These are phyloP conservation scores for Cadophora sp. DNA, from an alignment of 2,329 filamentous ascomycete genomes.

Conservation along the genomic window DNA sequence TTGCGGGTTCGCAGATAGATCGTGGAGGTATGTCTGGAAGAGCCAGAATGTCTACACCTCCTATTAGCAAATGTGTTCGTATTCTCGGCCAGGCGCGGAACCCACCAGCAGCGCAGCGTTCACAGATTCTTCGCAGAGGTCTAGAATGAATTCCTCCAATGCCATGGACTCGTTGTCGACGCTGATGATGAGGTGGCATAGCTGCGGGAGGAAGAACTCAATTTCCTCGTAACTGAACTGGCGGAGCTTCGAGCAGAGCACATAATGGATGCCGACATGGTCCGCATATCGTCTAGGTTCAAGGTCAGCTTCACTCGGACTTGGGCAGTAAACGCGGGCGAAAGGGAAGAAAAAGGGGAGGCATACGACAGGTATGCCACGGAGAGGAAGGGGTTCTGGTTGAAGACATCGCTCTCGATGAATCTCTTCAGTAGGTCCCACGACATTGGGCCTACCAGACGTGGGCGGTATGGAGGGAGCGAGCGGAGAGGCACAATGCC, in stretches of 20 bases:
- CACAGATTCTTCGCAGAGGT: conserved; percentile 86
- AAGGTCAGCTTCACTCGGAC: conserved; percentile 20
- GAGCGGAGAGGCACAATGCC: conserved; percentile 44
- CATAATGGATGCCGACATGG: conserved; percentile 89
- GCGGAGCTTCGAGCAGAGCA: conserved; percentile 86
- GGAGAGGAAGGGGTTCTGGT: conserved; percentile 86
- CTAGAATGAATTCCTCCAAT: conserved; percentile 84
- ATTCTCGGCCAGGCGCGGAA: conserved; percentile 34
- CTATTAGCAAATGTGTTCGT: conserved; percentile 31
- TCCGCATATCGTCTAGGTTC: conserved; percentile 79
- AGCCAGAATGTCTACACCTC: conserved; percentile 80
- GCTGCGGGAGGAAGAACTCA: conserved; percentile 88
- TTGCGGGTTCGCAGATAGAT: conserved; percentile 76
- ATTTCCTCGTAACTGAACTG: conserved; percentile 91
- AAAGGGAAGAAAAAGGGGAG: conserved; percentile 38
- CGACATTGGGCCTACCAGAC: conserved; percentile 59
- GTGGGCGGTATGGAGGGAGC: conserved; percentile 29
- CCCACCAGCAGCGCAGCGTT: conserved; percentile 82
- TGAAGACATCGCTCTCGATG: conserved; percentile 94
- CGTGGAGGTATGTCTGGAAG: conserved; percentile 86
- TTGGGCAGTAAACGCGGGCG: conserved; percentile 13
- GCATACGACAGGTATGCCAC: conserved; percentile 84
- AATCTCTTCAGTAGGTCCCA: conserved; percentile 91
- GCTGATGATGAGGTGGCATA: conserved; percentile 88
- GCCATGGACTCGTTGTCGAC: conserved; percentile 93